Percentiles rank a stretch among this genome's conserved stretches.
phyloP scores from a whole-genome alignment of 2,329 filamentous ascomycete genomes.

The Ophiosphaerella narmari region DNA sequence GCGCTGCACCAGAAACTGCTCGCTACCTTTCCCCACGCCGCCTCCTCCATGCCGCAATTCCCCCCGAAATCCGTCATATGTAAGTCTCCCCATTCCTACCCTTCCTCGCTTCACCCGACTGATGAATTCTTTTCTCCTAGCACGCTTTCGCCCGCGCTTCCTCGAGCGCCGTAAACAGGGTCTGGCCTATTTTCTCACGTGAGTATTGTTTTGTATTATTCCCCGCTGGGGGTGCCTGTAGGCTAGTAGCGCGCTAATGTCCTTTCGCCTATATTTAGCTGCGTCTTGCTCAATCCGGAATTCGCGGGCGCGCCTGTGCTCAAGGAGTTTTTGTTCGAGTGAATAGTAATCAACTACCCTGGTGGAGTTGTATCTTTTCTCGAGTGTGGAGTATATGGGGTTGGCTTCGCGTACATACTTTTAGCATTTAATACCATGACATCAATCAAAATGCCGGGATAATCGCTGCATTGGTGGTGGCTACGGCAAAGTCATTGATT shows the following conservation, averaged over 20 bases:
- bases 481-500: no score
- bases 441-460: no score
- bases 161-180: conserved; percentile 82
- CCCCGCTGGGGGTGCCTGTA: no score
- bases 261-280: conserved; percentile 59
- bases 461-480: no score
- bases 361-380: no score
- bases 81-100: conserved; percentile 49
- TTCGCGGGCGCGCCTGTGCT: conserved; percentile 89
- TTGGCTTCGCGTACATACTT: no score
- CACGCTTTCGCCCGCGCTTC: conserved; percentile 77
- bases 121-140: conserved; percentile 34
- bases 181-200: conserved; percentile 93
- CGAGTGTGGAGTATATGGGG: no score
- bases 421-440: no score
- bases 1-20: conserved; percentile 75
- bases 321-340: conserved; percentile 83
- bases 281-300: conserved; percentile 88
- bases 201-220: conserved; percentile 42
- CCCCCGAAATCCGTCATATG: conserved; percentile 91
- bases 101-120: conserved; percentile 21
- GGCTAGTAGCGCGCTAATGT: conserved; percentile 19
- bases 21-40: conserved; percentile 80
- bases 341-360: background rate
- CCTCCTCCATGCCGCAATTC: conserved; percentile 82